Evolutionary conservation across 768 basidiomycete genomes (phyloP), one percentile per base, ranked within the genome.

Genomic region (Mycena indigotica): DNA sequence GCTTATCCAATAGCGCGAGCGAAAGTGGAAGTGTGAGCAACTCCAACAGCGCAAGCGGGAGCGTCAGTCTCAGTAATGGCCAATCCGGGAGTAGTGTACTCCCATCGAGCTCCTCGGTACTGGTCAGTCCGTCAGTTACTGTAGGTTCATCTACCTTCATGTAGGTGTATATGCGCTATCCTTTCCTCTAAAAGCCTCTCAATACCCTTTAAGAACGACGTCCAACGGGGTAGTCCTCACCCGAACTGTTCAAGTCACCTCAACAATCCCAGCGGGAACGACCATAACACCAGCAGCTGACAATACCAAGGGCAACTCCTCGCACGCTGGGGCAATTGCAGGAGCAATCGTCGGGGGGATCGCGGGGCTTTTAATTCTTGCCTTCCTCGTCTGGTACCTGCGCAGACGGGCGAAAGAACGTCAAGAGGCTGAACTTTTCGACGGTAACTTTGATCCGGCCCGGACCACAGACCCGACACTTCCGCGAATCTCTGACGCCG

Each of bases 331-430:
- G 26, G 71, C 80, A 3, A 83, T 84, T 55, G 76, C 82, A 3
- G 83, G 83, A 10, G 79, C 79, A 17, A 76, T 78, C 2, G 78
- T 83, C n/a, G 82, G 81, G 55, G 83, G 75, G 44, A 52, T 78
- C 3, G 75, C 66, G 3, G 69, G 64, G 23, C 50, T 68, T 45
- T 54, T 72, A 38, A 17, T 69, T 30, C 51, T 74, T 32, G 48
- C 53, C n/a, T 40, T 71, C 46, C 17, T 67, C 28, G 48, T 70
- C 53, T 66, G 70, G 58, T 59, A 69, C 61, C 56, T 73, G 41
- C 67, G 68, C 45, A 66, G 67, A n/a, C 70, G 67, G 40, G 57
- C 64, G 1, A 59, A 61, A 29, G 65, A 64, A 35, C 56, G 50
- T 13, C 62, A 61, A 13, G 64, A 70, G 21, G 57, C 39, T 4